Conservation (phyloP, 768 basidiomycete species). For the Collybia mongolica region DNA sequence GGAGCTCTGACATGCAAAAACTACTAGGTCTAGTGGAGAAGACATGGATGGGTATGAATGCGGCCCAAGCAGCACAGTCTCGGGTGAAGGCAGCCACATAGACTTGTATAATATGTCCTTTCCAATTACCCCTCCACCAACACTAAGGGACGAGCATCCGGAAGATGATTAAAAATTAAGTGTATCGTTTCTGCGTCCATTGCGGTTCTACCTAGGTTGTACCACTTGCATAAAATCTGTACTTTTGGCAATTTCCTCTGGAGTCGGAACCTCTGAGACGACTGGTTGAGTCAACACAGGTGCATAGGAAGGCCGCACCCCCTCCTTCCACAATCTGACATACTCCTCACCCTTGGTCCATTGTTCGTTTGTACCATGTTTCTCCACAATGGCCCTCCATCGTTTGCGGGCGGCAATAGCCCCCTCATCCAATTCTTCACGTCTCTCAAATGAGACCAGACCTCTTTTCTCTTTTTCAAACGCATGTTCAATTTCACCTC, state of each 20-base stretch:
- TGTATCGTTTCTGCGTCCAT: background rate
- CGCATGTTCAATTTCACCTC: slow-evolving; percentile 57
- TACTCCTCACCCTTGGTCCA: slow-evolving; percentile 81
- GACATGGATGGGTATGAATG: slow-evolving; percentile 98
- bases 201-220: too few species aligned
- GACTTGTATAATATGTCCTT: slow-evolving; percentile 7
- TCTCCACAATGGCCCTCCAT: slow-evolving; percentile 69
- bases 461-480: slow-evolving; percentile 62
- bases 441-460: slow-evolving; percentile 58
- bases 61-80: slow-evolving; percentile 82
- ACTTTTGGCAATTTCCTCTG: slow-evolving; percentile 7
- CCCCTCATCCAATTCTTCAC: slow-evolving; percentile 56
- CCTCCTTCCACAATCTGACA: slow-evolving; percentile 68
- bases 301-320: slow-evolving; percentile 65
- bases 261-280: slow-evolving; percentile 6
- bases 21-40: slow-evolving; percentile 91
- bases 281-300: slow-evolving; percentile 48
- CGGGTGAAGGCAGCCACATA: slow-evolving; percentile 40
- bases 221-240: slow-evolving; percentile 1
- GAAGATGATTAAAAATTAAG: background rate
- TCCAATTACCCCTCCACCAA: slow-evolving; percentile 14
- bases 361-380: slow-evolving; percentile 37
- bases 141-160: background rate
- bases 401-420: slow-evolving; percentile 67
- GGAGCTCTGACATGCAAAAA: slow-evolving; percentile 96